These are phyloP conservation scores for Conoideocrella luteorostrata DNA, from an alignment of 2,329 filamentous ascomycete species.

Conservation along the genomic window DNA sequence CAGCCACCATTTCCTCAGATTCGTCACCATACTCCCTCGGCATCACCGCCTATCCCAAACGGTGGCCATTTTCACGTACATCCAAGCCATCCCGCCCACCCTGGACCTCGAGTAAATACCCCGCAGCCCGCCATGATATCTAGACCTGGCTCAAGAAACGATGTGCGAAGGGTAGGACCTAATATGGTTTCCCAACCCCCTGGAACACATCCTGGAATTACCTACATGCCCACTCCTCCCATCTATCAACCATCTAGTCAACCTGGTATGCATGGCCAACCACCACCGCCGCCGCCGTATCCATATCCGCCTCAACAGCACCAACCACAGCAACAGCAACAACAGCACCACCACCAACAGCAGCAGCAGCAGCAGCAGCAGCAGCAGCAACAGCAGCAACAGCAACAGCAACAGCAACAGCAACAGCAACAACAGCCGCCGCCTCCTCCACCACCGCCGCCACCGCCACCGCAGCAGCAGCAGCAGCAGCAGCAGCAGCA, in stretches of 20 bases:
- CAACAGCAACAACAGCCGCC: not conserved
- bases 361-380: constrained; percentile 34
- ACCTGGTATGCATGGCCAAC: constrained; percentile 25
- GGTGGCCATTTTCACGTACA: constrained; percentile 61
- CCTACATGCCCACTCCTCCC: constrained; percentile 78
- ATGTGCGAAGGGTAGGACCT: constrained; percentile 67
- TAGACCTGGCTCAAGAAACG: constrained; percentile 65
- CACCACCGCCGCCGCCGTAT: constrained; percentile 34
- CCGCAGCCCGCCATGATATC: constrained; percentile 72
- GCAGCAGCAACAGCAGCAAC: constrained; percentile 33
- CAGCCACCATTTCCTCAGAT: constrained; percentile 68
- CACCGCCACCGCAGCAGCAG: constrained; percentile 21
- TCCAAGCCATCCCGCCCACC: constrained; percentile 28
- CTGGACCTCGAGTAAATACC: constrained; percentile 62
- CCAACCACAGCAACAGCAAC: constrained; percentile 43
- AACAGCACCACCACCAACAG: not conserved
- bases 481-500: constrained; percentile 44
- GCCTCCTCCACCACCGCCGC: not conserved
- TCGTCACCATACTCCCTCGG: constrained; percentile 74
- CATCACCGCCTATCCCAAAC: constrained; percentile 81
- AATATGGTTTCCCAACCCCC: constrained; percentile 65
- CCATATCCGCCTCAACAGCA: constrained; percentile 28
- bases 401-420: not conserved
- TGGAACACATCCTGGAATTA: constrained; percentile 55
- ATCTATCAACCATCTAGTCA: constrained; percentile 57